Evolutionary conservation across 306 rosid genomes (phyloP), one percentile per base, ranked within the genome.

Genomic region (Morella rubra): DNA sequence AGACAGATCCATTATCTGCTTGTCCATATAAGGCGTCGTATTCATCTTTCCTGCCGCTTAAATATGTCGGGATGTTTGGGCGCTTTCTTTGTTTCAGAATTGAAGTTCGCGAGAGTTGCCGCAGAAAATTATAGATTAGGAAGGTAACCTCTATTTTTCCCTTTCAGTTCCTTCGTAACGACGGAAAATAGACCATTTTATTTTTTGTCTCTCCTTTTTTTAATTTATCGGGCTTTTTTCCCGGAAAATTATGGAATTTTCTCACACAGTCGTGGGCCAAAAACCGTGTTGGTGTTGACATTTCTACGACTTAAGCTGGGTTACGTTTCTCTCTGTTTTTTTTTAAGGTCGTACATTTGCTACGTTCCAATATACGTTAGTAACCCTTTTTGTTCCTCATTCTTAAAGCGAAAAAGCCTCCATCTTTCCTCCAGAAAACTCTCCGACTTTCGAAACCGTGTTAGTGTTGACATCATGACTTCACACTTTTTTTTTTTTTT

Each of bases 1-100:
- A 5, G 84, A 80, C 44, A 91, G 93, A 88, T 93, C 97, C 96
- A 91, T 93, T 46, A 93, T 88, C 90, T 93, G 97, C 80, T 91
- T 90, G 91, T 93, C 97, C 96, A 91, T 87, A 65, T 82, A 91
- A 77, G 96, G 77, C 83, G 93, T 81, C 84, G 98, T 84, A 86
- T 86, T 90, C 92, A 89, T 91, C 80, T 88, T 77, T 4, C 49
- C 71, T 58, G 7, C 71, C 51, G 60, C 16, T 42, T 50, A 5
- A 32, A 50, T 6, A 49, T 16, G 20, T 20, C 46, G 37, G n/a
- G 44, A 15, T 20, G 2, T 41, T 44, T 66, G 27, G 47, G 32
- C 10, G 50, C 46, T 18, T 18, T 64, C 10, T 61, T 37, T 15
- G 52, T 9, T 49, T 49, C 15, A 12, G 14, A 5, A 49, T 49